A percentile compares a stretch with the other conserved stretches of the same genome.
Evolutionary conservation across 2,329 filamentous ascomycete species (phyloP).

Genomic region (Penicillium sp.): DNA sequence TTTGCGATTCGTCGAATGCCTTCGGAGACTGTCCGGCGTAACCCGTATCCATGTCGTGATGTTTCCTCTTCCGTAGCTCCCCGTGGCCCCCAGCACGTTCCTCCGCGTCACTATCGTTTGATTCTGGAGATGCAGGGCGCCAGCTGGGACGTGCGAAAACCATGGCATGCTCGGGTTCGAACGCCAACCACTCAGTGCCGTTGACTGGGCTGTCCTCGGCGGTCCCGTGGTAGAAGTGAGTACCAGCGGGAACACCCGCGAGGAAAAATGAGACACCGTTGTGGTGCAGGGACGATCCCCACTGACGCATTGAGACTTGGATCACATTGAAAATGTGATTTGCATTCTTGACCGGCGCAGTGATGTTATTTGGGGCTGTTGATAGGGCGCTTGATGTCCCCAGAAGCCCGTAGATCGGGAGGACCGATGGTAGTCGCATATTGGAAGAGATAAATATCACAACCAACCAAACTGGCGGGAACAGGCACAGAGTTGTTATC

Average conservation of each 20-base stretch:
- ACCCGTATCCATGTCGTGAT: conserved; percentile 1
- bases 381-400: conserved; percentile 6
- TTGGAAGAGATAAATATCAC: not conserved
- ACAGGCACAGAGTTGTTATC: not conserved
- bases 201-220: conserved; percentile 46
- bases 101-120: not conserved
- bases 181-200: conserved; percentile 69
- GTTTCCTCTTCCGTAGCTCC: not conserved
- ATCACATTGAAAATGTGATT: conserved; percentile 71
- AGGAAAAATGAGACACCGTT: conserved; percentile 74
- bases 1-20: not conserved
- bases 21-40: not conserved
- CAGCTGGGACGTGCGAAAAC: conserved; percentile 54
- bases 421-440: conserved; percentile 14
- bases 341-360: conserved; percentile 47
- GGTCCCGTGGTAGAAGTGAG: conserved; percentile 67
- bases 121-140: conserved; percentile 11
- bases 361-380: conserved; percentile 1
- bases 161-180: conserved; percentile 72
- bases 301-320: conserved; percentile 70
- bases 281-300: conserved; percentile 69
- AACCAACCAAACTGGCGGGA: not conserved
- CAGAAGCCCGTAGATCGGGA: conserved; percentile 11
- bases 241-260: conserved; percentile 63
- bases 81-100: not conserved